These are phyloP conservation scores for Phaffomyces opuntiae DNA, from an alignment of 805 yeast genomes.

Conservation along the genomic window DNA sequence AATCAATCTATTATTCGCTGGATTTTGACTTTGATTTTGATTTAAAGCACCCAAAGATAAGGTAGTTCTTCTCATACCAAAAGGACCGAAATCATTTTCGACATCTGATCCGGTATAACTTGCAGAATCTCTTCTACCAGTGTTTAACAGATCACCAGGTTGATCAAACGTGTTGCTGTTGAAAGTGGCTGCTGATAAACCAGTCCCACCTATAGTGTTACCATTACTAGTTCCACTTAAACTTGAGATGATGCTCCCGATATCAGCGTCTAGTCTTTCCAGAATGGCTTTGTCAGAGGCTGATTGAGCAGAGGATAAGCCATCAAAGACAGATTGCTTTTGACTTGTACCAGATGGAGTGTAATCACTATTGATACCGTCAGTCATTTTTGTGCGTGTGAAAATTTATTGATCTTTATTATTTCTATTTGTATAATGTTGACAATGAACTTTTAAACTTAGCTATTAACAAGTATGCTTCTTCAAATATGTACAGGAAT, in stretches of 20 bases:
- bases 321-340: slow-evolving; percentile 3
- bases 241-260: slow-evolving; percentile 25
- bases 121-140: slow-evolving; percentile 32
- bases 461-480: slow-evolving; percentile 3
- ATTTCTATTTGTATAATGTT: no score
- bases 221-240: slow-evolving; percentile 21
- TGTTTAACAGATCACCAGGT: slow-evolving; percentile 5
- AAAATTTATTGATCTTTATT: no score
- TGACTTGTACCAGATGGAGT: background rate
- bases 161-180: slow-evolving; percentile 9
- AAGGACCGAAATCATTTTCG: slow-evolving; percentile 32
- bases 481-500: slow-evolving; percentile 9
- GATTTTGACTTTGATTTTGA: slow-evolving; percentile 16
- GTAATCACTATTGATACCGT: background rate
- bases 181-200: slow-evolving; percentile 5
- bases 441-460: background rate
- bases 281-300: slow-evolving; percentile 7
- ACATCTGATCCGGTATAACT: slow-evolving; percentile 30
- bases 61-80: slow-evolving; percentile 43
- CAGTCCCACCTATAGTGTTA: background rate
- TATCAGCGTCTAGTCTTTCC: slow-evolving; percentile 22
- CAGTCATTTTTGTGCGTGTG: background rate
- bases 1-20: slow-evolving; percentile 27
- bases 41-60: slow-evolving; percentile 32
- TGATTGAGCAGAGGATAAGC: slow-evolving; percentile 9